Evolutionary conservation across 1,284 basidiomycete genomes (phyloP).

Genomic region (Schizopora paradoxa): DNA sequence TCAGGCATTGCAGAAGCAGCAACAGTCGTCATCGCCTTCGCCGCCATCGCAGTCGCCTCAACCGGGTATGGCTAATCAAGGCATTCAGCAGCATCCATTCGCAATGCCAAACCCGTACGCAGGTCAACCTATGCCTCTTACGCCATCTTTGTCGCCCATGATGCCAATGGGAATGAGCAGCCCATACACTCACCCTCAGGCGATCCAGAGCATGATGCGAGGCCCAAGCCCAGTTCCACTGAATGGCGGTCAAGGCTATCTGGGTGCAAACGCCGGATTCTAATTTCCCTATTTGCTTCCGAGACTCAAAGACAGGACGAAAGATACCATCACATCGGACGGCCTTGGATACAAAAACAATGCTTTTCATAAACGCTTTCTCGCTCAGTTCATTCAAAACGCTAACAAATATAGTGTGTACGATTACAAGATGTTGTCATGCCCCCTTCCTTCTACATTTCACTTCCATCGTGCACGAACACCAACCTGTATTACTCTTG

Average conservation of each 20-base stretch:
- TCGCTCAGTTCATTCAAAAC: no score
- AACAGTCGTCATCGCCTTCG: slow-evolving; percentile 28
- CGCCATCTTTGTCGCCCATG: slow-evolving; percentile 50
- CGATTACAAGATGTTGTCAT: no score
- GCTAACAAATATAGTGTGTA: no score
- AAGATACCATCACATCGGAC: slow-evolving; percentile 1
- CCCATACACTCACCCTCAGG: slow-evolving; percentile 54
- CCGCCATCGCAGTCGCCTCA: slow-evolving; percentile 33
- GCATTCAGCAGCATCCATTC: slow-evolving; percentile 39
- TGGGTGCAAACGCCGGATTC: slow-evolving; percentile 40
- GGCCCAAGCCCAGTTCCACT: slow-evolving; percentile 63
- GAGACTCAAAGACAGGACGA: slow-evolving; percentile 1
- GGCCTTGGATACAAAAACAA: no score
- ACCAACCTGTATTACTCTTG: slow-evolving; percentile 7
- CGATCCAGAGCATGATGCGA: slow-evolving; percentile 73
- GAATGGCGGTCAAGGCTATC: slow-evolving; percentile 47
- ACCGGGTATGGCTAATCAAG: slow-evolving; percentile 31
- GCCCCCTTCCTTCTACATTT: slow-evolving; percentile 13
- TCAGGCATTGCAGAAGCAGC: slow-evolving; percentile 70
- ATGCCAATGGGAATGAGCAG: slow-evolving; percentile 64
- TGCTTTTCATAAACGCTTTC: no score
- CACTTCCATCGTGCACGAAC: slow-evolving; percentile 14
- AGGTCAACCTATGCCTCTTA: slow-evolving; percentile 48
- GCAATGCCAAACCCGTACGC: slow-evolving; percentile 46
- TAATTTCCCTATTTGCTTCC: slow-evolving; percentile 27